Conservation (phyloP, 2,329 filamentous ascomycete species). For the Ceratocystis alfenasii region DNA sequence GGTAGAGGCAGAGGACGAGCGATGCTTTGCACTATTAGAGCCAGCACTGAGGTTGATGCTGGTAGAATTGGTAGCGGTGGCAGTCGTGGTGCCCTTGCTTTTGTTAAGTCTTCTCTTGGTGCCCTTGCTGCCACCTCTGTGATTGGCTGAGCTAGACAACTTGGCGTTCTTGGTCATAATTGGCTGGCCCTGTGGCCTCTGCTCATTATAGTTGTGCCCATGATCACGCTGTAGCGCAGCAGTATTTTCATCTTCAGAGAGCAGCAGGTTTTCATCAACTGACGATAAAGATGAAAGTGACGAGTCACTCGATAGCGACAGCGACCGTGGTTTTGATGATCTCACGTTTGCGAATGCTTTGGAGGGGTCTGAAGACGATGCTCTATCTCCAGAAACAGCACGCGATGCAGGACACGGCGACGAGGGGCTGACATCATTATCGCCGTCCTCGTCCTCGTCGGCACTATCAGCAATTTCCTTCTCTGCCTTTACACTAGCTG, state of each 20-base stretch:
- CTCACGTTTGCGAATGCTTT: not conserved
- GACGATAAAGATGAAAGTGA: conserved; percentile 21
- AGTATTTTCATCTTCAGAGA: conserved; percentile 15
- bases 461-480: conserved; percentile 1
- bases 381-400: not conserved
- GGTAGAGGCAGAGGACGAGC: not conserved
- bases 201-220: not conserved
- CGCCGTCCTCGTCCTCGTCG: conserved; percentile 4
- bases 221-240: not conserved
- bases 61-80: not conserved
- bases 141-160: conserved; percentile 15
- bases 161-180: conserved; percentile 16
- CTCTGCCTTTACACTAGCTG: not conserved
- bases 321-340: not conserved
- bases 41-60: conserved; percentile 14
- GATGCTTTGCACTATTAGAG: conserved; percentile 4
- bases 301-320: conserved; percentile 21
- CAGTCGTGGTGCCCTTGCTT: conserved; percentile 7
- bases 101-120: conserved; percentile 7
- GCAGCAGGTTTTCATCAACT: conserved; percentile 15
- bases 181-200: conserved; percentile 16
- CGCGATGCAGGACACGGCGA: conserved; percentile 10
- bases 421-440: not conserved
- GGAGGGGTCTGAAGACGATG: not conserved
- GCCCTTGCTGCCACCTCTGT: conserved; percentile 15